Evolutionary conservation across 306 rosid genomes (phyloP), one percentile per base, ranked within the genome.

Genomic region (Mimosa bimucronata): DNA sequence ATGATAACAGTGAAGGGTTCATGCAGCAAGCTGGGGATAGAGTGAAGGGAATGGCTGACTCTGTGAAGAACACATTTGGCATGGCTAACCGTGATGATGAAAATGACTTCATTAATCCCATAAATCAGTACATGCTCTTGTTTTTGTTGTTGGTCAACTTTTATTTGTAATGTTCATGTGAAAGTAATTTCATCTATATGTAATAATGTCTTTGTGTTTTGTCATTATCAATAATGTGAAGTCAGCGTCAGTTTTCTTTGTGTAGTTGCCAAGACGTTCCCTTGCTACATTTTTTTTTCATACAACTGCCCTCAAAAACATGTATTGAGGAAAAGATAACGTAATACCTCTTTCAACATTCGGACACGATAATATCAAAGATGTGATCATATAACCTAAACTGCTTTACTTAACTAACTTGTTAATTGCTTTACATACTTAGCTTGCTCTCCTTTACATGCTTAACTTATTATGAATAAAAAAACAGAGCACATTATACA

Each of bases 11-110:
- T 15, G 55, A 73, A 0, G 88, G 89, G 55, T 16, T 83, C 2
- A 4, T 90, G 10, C 86, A 88, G 70, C 83, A 85, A 80, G 85
- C 94, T 0, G 90, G 90, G 12, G 94, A 86, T 42, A 77, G 78
- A 26, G 66, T 90, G 83, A 90, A 34, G 84, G 34, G 66, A 2
- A 60, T 85, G 89, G 85, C 89, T 0, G 92, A 86, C 15, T 84
- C 94, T 0, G 83, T 88, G 46, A 90, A 88, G 68, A 26, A 76
- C n/a, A 88, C 90, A 30, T 8, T 88, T 6, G 92, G 94, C 9
- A 40, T 90, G 89, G 89, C 38, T 69, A 62, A 19, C 19, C 57
- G 37, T 29, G 83, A 80, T 41, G 75, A 70, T 7, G 73, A 78
- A 0, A 73, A 68, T 2, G 62, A 58, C 34, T 16, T 15, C 25